A percentile compares a stretch with the other conserved stretches of the same genome.
These are phyloP conservation scores for Suillus placidus DNA, from an alignment of 768 basidiomycete species.

Conservation along the genomic window DNA sequence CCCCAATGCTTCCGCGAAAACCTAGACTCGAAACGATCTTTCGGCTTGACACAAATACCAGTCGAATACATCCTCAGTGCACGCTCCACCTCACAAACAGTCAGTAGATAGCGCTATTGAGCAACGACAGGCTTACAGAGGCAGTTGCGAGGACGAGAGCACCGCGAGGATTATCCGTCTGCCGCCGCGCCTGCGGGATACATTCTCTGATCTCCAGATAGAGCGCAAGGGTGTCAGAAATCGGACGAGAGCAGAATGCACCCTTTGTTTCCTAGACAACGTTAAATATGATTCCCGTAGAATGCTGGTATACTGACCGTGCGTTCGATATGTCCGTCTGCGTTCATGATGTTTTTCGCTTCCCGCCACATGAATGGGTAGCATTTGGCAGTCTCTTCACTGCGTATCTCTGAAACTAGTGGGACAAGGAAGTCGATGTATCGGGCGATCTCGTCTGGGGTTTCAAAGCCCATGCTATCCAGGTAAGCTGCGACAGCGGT, in stretches of 20 bases:
- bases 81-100: not conserved
- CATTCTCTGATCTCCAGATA: not conserved
- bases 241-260: not conserved
- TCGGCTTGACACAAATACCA: not conserved
- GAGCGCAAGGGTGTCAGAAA: not conserved
- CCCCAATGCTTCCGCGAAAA: conserved; percentile 3
- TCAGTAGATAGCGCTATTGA: not conserved
- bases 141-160: not conserved
- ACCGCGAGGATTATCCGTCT: not conserved
- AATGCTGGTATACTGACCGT: not conserved
- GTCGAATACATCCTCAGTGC: not conserved
- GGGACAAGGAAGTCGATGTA: not conserved
- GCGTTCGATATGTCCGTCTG: not conserved
- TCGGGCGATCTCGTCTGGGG: not conserved
- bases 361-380: not conserved
- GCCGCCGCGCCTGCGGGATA: not conserved
- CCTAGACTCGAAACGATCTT: not conserved
- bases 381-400: not conserved
- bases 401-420: not conserved
- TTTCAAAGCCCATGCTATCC: not conserved
- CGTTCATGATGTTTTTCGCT: not conserved
- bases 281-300: not conserved
- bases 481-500: not conserved
- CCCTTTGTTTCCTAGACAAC: not conserved
- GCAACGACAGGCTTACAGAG: not conserved